Evolutionary conservation across 2,329 filamentous ascomycete species (phyloP).

Genomic region (Dactylellina drechsleri): DNA sequence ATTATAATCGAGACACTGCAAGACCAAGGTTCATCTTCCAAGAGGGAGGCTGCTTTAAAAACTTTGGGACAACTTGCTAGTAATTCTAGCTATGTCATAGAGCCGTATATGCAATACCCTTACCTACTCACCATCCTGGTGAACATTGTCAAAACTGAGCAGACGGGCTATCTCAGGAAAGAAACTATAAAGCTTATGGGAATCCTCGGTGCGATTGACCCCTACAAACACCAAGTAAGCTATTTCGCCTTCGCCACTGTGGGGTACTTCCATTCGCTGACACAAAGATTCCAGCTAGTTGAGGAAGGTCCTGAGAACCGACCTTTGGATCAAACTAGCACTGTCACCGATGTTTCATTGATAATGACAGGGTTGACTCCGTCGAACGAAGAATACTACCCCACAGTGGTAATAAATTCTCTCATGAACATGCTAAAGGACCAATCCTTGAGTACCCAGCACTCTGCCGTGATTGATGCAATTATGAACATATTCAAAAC

Average conservation of each 20-base stretch:
- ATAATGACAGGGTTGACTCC: conserved; percentile 98
- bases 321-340: conserved; percentile 72
- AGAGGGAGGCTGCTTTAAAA: conserved; percentile 88
- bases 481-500: conserved; percentile 99
- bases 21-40: conserved; percentile 88
- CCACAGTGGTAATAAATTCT: conserved; percentile 96
- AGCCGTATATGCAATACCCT: conserved; percentile 93
- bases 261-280: neutral
- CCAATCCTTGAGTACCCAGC: conserved; percentile 86
- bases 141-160: conserved; percentile 92
- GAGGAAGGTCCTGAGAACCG: conserved; percentile 87
- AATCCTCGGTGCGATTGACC: conserved; percentile 91
- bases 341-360: conserved; percentile 88
- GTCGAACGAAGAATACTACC: conserved; percentile 97
- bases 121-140: conserved; percentile 91
- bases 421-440: conserved; percentile 92
- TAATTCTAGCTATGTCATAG: conserved; percentile 97
- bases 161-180: conserved; percentile 82
- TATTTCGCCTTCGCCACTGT: too few relatives aligned
- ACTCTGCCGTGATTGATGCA: conserved; percentile 92
- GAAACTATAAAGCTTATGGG: conserved; percentile 98
- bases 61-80: conserved; percentile 92
- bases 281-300: conserved; percentile 74
- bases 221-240: conserved; percentile 85
- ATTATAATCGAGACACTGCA: conserved; percentile 93